These are phyloP conservation scores for Colletotrichum limetticola DNA, from an alignment of 2,329 filamentous ascomycete species.

Conservation along the genomic window DNA sequence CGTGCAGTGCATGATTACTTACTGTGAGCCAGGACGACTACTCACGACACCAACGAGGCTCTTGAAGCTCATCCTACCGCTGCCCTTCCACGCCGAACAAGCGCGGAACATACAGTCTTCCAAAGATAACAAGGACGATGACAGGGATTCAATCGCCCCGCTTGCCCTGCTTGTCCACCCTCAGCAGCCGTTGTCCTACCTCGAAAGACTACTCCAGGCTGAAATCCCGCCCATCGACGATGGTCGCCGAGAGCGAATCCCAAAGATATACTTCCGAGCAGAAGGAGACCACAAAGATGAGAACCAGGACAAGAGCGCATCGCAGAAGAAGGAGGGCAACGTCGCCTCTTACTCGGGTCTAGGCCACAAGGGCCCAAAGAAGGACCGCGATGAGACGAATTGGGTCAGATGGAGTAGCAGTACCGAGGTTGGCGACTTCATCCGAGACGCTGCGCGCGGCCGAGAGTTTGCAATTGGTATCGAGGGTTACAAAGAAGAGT, in stretches of 20 bases:
- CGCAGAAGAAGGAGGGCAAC: constrained; percentile 46
- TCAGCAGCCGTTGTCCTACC: constrained; percentile 89
- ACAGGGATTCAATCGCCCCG: constrained; percentile 72
- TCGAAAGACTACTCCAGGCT: constrained; percentile 88
- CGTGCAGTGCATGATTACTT: neutral
- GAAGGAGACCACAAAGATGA: constrained; percentile 69
- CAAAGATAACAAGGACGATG: constrained; percentile 42
- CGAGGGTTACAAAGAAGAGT: constrained; percentile 72
- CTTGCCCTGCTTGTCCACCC: constrained; percentile 88
- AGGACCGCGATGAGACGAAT: constrained; percentile 49
- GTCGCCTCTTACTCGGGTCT: constrained; percentile 79
- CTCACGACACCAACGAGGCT: constrained; percentile 83
- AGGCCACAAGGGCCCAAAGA: constrained; percentile 67
- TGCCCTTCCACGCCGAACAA: constrained; percentile 54
- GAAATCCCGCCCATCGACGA: constrained; percentile 79
- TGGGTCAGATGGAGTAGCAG: constrained; percentile 91
- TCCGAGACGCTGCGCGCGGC: constrained; percentile 86
- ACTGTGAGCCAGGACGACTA: constrained; percentile 69
- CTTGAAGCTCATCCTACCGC: constrained; percentile 82
- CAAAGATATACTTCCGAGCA: constrained; percentile 82
- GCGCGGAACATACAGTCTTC: constrained; percentile 3
- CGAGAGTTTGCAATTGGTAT: constrained; percentile 88
- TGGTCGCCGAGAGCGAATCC: constrained; percentile 75
- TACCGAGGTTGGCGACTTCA: constrained; percentile 94
- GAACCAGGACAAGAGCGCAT: constrained; percentile 36